Evolutionary conservation across 192 early-diverging fungal species (phyloP), one percentile per base, ranked within the genome.

Genomic region (Coemansia sp.): DNA sequence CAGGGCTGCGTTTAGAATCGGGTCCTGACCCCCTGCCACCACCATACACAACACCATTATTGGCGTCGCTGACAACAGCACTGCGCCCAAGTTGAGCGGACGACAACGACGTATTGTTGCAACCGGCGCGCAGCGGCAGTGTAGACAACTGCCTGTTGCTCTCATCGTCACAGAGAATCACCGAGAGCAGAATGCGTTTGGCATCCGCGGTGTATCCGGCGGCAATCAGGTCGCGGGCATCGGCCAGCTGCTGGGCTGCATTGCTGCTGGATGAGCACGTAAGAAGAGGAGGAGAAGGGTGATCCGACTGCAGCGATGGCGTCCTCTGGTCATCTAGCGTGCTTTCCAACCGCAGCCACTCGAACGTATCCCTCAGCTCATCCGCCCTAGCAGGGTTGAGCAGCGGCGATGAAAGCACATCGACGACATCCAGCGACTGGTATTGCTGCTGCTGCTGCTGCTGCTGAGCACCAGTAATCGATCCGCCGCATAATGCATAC

Each of bases 121-220:
- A 4, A 32, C 32, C 1, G 32, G 32, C 2, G 1, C 1, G 32
- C 32, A 32, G 32, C 2, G 4, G 32, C 32, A 32, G 1, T 32
- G 32, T 32, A 32, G 32, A 32, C 32, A 2, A 32, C 32, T 32
- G 32, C 32, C 32, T 32, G 32, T 32, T 32, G 57, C 45, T 20
- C 37, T n/a, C 58, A n/a, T 40, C n/a, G 22, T 13, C 13, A 22
- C 40, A 42, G 14, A 44, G 64, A n/a, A 73, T 67, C 32, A 32
- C 32, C 1, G 43, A 55, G 46, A 67, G 43, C 32, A 74, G 65
- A n/a, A 60, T 19, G 19, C 51, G 45, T 16, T 25, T 8, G 7
- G 72, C 72, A 17, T 74, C 72, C 39, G 51, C 58, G 12, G 57
- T 44, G 41, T 68, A 68, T 5, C 72, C 72, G 39, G 16, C 19